Evolutionary conservation across 495 filamentous ascomycete genomes (phyloP), one percentile per base, ranked within the genome.

Genomic region (Trichocladium antarcticum): DNA sequence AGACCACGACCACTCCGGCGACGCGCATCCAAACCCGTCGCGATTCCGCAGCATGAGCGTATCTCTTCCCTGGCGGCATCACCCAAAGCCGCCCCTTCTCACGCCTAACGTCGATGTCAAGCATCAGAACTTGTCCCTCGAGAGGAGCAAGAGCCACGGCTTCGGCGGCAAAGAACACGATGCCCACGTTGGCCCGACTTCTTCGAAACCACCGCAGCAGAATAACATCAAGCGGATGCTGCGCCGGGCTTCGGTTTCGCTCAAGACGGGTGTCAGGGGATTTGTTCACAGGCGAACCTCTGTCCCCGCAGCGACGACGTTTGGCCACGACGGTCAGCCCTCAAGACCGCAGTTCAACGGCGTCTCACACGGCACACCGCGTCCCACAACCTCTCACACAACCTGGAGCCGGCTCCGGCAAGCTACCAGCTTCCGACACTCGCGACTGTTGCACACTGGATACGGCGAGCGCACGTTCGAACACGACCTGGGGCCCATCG

Each of bases 201-300:
- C 50, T 8, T 37, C 51, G 17, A 58, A 44, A 29, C 42, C 57
- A 47, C 40, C 59, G 19, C 46, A 62, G 53, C 43, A 57, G 44
- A 2, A 49, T 37, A 58, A 57, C 36, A 20, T 76, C 22, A 72
- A 68, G 49, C 63, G 68, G 9, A 69, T 69, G 46, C 55, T 76
- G 14, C 68, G 74, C n/a, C 65, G 71, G 20, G 74, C 74, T 5
- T 78, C 75, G 5, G 36, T 73, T 21, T 76, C 71, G 27, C 52
- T 78, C 14, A 57, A 57, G 22, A 51, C 58, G 0, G 61, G 61
- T 1, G 58, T 65, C 40, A 74, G 68, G 55, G 68, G 66, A 6
- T 66, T 73, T 24, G 66, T 72, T 10, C 64, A 67, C 29, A 61
- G 70, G 38, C 66, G 71, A 35, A 72, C 71, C n/a, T 68, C 73